A percentile compares a stretch with the other conserved stretches of the same genome.
These are phyloP conservation scores for Quaeritorhiza haematococci DNA, from an alignment of 371 early-diverging fungal species.

Conservation along the genomic window DNA sequence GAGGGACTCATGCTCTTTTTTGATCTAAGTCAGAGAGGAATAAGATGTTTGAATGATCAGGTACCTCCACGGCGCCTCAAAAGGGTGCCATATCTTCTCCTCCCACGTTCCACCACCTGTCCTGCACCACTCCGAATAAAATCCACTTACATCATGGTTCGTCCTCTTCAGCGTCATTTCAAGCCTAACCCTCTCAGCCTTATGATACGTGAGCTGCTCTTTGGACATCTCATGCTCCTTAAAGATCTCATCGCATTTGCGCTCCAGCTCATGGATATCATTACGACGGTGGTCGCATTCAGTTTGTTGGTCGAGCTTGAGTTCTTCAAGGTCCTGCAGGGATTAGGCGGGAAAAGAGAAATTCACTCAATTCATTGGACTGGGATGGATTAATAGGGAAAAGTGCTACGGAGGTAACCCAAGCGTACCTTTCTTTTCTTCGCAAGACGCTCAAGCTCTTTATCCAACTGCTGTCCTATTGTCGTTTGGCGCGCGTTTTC, in stretches of 20 bases:
- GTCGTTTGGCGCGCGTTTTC: conserved; percentile 50
- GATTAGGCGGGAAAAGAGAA: neutral
- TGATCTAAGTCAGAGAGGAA: conserved; percentile 23
- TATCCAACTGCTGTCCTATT: conserved; percentile 39
- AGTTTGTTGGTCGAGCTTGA: conserved; percentile 34
- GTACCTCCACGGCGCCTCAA: neutral
- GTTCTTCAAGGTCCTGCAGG: conserved; percentile 38
- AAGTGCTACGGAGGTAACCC: neutral
- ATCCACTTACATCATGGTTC: conserved; percentile 12
- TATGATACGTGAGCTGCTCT: conserved; percentile 42
- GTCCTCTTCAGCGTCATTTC: conserved; percentile 29
- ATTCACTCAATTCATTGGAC: too few relatives aligned
- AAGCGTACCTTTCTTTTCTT: conserved; percentile 31
- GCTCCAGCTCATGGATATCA: conserved; percentile 43
- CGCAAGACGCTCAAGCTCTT: conserved; percentile 43
- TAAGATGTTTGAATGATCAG: conserved; percentile 2
- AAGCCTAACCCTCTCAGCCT: conserved; percentile 39
- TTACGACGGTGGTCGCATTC: conserved; percentile 40
- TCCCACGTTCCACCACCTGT: neutral
- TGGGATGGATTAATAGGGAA: too few relatives aligned
- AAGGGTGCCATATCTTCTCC: neutral
- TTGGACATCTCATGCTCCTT: conserved; percentile 51
- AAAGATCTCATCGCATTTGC: conserved; percentile 46
- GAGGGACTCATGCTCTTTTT: conserved; percentile 45
- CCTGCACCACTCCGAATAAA: neutral